These are phyloP conservation scores for Aspergillus sergii DNA, from an alignment of 2,329 filamentous ascomycete species.

Conservation along the genomic window DNA sequence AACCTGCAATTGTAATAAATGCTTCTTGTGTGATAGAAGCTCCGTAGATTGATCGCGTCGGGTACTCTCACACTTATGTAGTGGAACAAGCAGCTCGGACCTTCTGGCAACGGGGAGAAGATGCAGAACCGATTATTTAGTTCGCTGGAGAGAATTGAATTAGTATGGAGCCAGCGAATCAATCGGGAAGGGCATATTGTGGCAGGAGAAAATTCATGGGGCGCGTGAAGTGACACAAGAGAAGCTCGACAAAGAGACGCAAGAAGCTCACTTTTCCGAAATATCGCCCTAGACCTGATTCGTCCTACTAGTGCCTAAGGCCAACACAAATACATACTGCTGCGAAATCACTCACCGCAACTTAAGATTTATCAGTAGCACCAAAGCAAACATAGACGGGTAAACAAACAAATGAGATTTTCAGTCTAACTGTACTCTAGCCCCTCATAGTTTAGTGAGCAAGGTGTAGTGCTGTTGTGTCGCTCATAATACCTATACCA, in stretches of 20 bases:
- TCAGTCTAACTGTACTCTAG: neutral
- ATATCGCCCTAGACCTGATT: neutral
- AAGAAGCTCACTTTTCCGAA: neutral
- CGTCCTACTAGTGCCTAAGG: neutral
- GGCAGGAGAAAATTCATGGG: neutral
- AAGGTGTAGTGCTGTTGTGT: neutral
- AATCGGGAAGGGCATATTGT: neutral
- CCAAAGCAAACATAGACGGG: neutral
- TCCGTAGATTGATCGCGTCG: neutral
- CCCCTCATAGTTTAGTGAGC: neutral
- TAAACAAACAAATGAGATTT: neutral
- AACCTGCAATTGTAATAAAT: neutral
- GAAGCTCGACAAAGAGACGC: neutral
- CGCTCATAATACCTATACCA: neutral
- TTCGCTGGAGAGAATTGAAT: neutral
- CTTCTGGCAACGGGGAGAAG: neutral
- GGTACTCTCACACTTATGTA: neutral
- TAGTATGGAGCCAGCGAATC: neutral
- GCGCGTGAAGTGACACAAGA: neutral
- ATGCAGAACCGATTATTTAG: neutral
- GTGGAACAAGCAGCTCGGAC: neutral
- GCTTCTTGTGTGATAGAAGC: neutral
- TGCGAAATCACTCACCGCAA: neutral
- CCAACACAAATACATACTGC: neutral
- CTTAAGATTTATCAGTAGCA: neutral